Percentiles rank a stretch among this genome's conserved stretches.
Conservation (phyloP, 169 alveolate genomes). For the Perkinsus marinus region DNA sequence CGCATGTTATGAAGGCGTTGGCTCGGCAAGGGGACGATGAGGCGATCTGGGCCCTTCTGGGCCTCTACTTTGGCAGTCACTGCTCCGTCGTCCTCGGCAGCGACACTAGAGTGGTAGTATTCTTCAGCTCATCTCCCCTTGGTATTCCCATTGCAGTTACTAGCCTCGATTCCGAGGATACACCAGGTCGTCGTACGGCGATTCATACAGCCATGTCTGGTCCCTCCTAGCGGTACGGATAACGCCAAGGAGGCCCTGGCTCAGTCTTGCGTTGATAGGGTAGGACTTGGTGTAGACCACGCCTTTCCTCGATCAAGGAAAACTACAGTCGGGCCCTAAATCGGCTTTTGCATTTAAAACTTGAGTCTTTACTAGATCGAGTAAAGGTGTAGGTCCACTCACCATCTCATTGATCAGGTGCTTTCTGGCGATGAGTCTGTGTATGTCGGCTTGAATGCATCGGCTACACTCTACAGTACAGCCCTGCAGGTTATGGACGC, state of each 20-base stretch:
- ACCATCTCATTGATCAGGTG: neutral
- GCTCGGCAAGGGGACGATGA: neutral
- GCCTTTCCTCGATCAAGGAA: too few species aligned
- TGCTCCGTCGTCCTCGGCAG: neutral
- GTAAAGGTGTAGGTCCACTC: too few species aligned
- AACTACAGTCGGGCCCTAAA: too few species aligned
- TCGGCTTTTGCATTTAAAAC: too few species aligned
- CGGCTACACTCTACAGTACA: neutral
- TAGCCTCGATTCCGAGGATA: neutral
- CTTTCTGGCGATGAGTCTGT: neutral
- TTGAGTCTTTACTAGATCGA: too few species aligned
- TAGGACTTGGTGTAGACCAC: neutral
- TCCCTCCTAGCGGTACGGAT: neutral
- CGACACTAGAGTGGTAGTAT: neutral
- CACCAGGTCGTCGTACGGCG: neutral
- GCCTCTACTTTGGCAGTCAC: neutral
- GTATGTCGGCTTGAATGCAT: neutral
- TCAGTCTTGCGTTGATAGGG: neutral
- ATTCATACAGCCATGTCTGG: neutral
- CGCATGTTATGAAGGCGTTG: neutral
- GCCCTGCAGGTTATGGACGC: neutral
- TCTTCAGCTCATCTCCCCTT: neutral
- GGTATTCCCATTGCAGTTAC: neutral
- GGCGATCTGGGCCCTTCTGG: neutral
- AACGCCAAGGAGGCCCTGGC: neutral